phyloP scores from a whole-genome alignment of 306 rosid genomes.

The Prunus padus region DNA sequence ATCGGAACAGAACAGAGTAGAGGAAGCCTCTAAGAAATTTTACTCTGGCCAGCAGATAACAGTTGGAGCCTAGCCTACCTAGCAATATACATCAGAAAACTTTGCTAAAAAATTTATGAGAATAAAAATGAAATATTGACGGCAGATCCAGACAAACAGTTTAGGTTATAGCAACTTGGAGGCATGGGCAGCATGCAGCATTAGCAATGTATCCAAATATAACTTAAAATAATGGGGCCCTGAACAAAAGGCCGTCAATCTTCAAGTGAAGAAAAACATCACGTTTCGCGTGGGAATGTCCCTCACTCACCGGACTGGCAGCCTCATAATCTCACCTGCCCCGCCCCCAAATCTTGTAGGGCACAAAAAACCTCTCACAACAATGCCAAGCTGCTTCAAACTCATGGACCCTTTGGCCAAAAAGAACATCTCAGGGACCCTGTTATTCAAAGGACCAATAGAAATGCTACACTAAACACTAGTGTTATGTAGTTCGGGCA shows the following conservation, averaged over 20 bases:
- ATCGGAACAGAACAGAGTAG: too few species aligned
- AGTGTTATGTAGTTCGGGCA: too few species aligned
- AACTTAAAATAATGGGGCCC: constrained; percentile 2
- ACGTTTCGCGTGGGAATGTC: constrained; percentile 49
- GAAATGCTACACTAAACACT: background rate
- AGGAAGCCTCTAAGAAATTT: too few species aligned
- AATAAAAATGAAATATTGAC: background rate
- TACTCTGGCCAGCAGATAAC: background rate
- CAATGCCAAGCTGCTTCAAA: background rate
- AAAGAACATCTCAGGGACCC: background rate
- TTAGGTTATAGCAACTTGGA: background rate
- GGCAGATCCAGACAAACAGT: constrained; percentile 8
- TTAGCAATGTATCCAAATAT: background rate
- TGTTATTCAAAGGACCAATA: background rate
- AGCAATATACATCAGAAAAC: background rate
- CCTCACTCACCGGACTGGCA: constrained; percentile 46
- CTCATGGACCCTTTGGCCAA: background rate
- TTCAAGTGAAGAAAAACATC: constrained; percentile 1
- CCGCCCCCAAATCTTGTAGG: constrained; percentile 37
- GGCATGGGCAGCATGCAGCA: constrained; percentile 39
- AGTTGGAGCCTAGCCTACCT: constrained; percentile 10
- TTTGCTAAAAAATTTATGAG: background rate
- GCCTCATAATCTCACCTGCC: constrained; percentile 50
- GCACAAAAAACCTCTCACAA: background rate
- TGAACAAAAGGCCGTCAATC: background rate